Conservation (phyloP, 139 green algal species). For the Eudorina sp. region DNA sequence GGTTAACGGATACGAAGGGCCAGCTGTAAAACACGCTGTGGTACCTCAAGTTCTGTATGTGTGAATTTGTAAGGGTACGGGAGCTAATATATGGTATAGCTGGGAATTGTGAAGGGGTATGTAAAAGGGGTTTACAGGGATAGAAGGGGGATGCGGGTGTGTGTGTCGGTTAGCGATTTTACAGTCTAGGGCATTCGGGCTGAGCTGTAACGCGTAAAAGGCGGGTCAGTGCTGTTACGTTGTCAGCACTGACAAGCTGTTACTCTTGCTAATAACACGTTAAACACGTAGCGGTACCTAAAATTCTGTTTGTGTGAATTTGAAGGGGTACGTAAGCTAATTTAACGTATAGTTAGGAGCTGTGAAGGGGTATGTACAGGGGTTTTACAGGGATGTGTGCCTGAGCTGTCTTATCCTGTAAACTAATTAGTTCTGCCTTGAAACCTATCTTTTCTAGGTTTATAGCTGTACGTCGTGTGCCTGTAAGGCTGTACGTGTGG, state of each 20-base stretch:
- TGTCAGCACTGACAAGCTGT: background rate
- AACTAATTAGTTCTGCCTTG: too few species aligned
- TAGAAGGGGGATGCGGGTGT: background rate
- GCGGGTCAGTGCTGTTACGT: background rate
- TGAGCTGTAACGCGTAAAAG: background rate
- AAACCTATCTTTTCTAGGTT: too few species aligned
- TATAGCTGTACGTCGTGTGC: too few species aligned
- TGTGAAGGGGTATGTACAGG: background rate
- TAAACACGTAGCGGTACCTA: background rate
- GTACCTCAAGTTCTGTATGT: background rate
- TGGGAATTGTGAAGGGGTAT: too few species aligned
- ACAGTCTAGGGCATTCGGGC: background rate
- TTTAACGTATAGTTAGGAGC: background rate
- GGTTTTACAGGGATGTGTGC: background rate
- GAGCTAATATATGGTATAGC: background rate
- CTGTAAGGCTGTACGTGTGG: too few species aligned
- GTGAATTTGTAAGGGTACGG: background rate
- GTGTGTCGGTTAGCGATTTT: background rate
- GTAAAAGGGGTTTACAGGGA: background rate
- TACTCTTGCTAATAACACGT: background rate
- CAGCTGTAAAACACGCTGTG: background rate
- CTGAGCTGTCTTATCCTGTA: too few species aligned
- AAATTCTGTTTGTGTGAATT: background rate
- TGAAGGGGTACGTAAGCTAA: background rate
- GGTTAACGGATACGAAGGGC: too few species aligned